Evolutionary conservation across 148 eudicot genomes (phyloP).

Genomic region (Oxyria digyna): DNA sequence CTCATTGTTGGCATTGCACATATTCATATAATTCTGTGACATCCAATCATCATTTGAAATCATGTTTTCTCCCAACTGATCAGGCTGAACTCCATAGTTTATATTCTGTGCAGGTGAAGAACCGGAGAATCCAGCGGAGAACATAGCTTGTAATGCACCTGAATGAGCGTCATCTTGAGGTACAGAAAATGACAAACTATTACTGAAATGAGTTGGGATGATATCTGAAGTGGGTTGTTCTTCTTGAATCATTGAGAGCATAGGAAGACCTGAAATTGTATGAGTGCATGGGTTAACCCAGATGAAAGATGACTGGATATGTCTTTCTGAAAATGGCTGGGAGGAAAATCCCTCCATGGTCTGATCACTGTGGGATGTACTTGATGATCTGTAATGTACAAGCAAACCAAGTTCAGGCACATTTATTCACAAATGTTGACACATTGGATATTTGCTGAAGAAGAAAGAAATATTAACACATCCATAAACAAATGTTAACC

Average conservation of each 20-base stretch:
- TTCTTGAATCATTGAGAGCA: constrained; percentile 24
- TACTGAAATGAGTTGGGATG: neutral
- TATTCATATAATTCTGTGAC: constrained; percentile 12
- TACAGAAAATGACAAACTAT: neutral
- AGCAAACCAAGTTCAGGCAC: neutral
- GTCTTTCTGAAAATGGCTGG: constrained; percentile 18
- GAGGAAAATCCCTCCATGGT: constrained; percentile 22
- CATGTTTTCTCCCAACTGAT: constrained; percentile 15
- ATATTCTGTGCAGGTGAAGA: too few species aligned
- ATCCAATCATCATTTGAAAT: constrained; percentile 27
- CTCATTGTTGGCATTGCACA: constrained; percentile 24
- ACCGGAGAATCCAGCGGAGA: neutral
- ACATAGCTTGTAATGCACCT: neutral
- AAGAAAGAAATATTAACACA: neutral
- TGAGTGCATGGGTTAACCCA: constrained; percentile 25
- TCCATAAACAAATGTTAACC: neutral
- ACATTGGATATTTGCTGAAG: neutral
- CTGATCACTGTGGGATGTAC: constrained; percentile 4
- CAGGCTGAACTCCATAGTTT: constrained; percentile 19
- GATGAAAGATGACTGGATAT: constrained; percentile 17
- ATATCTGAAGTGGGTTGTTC: constrained; percentile 8
- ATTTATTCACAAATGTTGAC: neutral
- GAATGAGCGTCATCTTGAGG: constrained; percentile 16
- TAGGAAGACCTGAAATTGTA: constrained; percentile 33
- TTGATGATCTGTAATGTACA: neutral